phyloP scores from a whole-genome alignment of 1,139 yeast species.

The Scheffersomyces cryptocercus region DNA sequence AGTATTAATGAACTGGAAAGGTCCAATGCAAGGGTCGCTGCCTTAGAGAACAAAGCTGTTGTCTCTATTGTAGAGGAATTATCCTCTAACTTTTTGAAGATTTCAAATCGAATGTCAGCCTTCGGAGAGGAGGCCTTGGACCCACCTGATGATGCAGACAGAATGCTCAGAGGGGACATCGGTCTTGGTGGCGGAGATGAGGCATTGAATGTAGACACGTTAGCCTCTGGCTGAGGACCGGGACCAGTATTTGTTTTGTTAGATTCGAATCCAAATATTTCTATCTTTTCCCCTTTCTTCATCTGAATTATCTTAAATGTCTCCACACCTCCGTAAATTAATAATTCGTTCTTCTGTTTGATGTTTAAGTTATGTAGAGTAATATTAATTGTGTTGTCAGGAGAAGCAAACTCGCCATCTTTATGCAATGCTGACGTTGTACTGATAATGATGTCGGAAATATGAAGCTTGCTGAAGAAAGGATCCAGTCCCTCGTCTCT shows the following conservation, averaged over 20 bases:
- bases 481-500: slow-evolving; percentile 12
- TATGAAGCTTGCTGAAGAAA: slow-evolving; percentile 33
- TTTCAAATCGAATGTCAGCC: slow-evolving; percentile 56
- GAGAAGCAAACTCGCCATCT: slow-evolving; percentile 40
- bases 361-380: slow-evolving; percentile 31
- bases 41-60: slow-evolving; percentile 49
- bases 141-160: neutral
- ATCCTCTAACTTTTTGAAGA: slow-evolving; percentile 30
- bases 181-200: neutral
- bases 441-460: slow-evolving; percentile 37
- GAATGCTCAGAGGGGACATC: slow-evolving; percentile 1
- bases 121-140: slow-evolving; percentile 15
- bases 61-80: slow-evolving; percentile 26
- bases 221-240: neutral
- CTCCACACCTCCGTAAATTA: slow-evolving; percentile 52
- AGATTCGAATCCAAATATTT: slow-evolving; percentile 22
- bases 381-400: slow-evolving; percentile 27
- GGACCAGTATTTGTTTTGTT: slow-evolving; percentile 1
- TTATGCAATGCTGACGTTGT: slow-evolving; percentile 45
- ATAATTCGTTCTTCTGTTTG: slow-evolving; percentile 41
- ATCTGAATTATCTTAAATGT: slow-evolving; percentile 24
- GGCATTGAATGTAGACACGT: neutral
- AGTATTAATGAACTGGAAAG: slow-evolving; percentile 16
- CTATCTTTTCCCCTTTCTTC: slow-evolving; percentile 14
- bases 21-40: slow-evolving; percentile 36